phyloP scores from a whole-genome alignment of 768 basidiomycete genomes.

The Pleurotus salmoneostramineus region DNA sequence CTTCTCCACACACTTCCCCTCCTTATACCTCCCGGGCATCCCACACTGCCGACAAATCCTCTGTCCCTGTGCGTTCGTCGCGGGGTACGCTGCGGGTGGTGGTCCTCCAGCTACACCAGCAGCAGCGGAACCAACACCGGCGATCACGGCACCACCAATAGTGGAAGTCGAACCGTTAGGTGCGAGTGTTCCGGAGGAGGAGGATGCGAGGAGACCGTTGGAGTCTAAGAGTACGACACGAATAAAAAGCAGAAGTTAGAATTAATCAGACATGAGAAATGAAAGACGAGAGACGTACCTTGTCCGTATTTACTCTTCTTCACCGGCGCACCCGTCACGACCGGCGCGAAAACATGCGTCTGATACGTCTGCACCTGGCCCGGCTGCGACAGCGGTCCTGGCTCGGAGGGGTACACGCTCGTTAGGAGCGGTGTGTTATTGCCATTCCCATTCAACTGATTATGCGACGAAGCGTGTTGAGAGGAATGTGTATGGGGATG shows the following conservation, averaged over 20 bases:
- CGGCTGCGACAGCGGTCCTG: slow-evolving; percentile 19
- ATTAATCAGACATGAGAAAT: too few species aligned
- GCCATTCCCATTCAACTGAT: not conserved
- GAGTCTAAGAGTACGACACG: too few species aligned
- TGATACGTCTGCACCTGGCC: slow-evolving; percentile 41
- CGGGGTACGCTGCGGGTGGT: slow-evolving; percentile 29
- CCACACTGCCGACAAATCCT: slow-evolving; percentile 78
- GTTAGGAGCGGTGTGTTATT: not conserved
- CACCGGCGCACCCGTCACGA: slow-evolving; percentile 67
- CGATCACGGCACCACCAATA: too few species aligned
- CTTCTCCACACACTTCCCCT: slow-evolving; percentile 83
- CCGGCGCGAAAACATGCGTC: slow-evolving; percentile 70
- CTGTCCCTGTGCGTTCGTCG: slow-evolving; percentile 61
- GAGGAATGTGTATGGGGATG: slow-evolving; percentile 9
- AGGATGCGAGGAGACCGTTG: too few species aligned
- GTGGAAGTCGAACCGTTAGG: too few species aligned
- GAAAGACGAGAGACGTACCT: slow-evolving; percentile 12
- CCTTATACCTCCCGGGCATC: slow-evolving; percentile 71
- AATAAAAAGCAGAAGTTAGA: too few species aligned
- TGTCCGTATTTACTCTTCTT: slow-evolving; percentile 55
- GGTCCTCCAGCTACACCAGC: not conserved
- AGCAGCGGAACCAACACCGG: too few species aligned
- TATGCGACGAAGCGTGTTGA: slow-evolving; percentile 5
- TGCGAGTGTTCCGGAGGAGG: too few species aligned
- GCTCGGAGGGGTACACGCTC: slow-evolving; percentile 9